These are phyloP conservation scores for Coemansia sp. DNA, from an alignment of 192 early-diverging fungal species.

Conservation along the genomic window DNA sequence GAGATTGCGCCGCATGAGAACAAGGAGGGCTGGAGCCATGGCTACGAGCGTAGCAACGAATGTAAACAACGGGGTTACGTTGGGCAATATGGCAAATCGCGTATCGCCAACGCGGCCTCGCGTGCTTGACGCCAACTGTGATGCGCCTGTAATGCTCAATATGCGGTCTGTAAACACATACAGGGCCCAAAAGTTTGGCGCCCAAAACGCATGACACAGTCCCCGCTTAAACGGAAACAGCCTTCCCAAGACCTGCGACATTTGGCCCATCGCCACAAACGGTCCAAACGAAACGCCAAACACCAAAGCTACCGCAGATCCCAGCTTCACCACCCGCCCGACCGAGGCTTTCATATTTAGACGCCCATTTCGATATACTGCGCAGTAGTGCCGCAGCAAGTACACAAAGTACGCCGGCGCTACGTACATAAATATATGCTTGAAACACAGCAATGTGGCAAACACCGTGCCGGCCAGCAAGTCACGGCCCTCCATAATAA, in stretches of 20 bases:
- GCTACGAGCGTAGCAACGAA: slow-evolving; percentile 71
- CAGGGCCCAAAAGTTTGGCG: slow-evolving; percentile 96
- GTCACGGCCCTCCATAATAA: slow-evolving; percentile 63
- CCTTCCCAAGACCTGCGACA: slow-evolving; percentile 74
- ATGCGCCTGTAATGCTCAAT: background rate
- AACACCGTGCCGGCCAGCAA: slow-evolving; percentile 67
- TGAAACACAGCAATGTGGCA: slow-evolving; percentile 91
- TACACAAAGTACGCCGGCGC: slow-evolving; percentile 94
- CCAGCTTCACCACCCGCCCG: slow-evolving; percentile 63
- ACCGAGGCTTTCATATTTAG: slow-evolving; percentile 14
- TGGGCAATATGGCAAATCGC: slow-evolving; percentile 76
- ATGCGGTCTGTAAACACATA: slow-evolving; percentile 80
- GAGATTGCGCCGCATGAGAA: slow-evolving; percentile 40
- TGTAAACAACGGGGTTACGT: slow-evolving; percentile 68
- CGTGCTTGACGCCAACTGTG: slow-evolving; percentile 61
- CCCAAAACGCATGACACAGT: slow-evolving; percentile 95
- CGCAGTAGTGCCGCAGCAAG: slow-evolving; percentile 78
- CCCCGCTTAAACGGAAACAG: slow-evolving; percentile 98
- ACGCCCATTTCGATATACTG: slow-evolving; percentile 9
- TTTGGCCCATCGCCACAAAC: slow-evolving; percentile 67
- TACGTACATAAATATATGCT: slow-evolving; percentile 93
- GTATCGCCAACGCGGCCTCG: slow-evolving; percentile 91
- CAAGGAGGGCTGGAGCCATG: slow-evolving; percentile 52
- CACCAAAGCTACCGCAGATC: slow-evolving; percentile 60
- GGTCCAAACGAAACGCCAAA: slow-evolving; percentile 85